phyloP scores from a whole-genome alignment of 495 filamentous ascomycete species.

The Apiosordaria backusii region DNA sequence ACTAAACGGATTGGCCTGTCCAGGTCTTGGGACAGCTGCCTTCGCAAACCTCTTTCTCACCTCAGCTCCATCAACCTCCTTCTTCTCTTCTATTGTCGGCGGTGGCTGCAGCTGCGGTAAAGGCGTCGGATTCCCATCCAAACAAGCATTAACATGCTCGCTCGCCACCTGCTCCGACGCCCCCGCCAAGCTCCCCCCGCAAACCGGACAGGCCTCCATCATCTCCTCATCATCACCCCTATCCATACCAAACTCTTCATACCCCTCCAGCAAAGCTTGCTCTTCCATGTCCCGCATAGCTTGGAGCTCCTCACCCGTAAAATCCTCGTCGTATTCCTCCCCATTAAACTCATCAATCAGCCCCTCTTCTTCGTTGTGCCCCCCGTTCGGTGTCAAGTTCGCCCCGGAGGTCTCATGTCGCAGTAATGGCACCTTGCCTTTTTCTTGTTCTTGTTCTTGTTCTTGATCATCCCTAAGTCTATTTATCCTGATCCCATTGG shows the following conservation, averaged over 20 bases:
- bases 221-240: constrained; percentile 11
- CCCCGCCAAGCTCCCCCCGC: constrained; percentile 57
- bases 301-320: constrained; percentile 59
- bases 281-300: constrained; percentile 62
- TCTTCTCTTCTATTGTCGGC: constrained; percentile 11
- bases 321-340: constrained; percentile 40
- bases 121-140: constrained; percentile 71
- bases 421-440: constrained; percentile 12
- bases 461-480: constrained; percentile 5
- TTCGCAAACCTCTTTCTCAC: constrained; percentile 57
- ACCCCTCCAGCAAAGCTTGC: constrained; percentile 55
- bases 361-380: constrained; percentile 28
- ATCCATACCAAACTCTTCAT: constrained; percentile 35
- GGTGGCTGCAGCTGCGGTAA: constrained; percentile 27
- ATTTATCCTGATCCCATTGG: constrained; percentile 14
- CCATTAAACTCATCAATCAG: constrained; percentile 17
- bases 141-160: constrained; percentile 88
- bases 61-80: constrained; percentile 36
- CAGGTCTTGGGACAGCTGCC: constrained; percentile 68
- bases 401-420: constrained; percentile 24
- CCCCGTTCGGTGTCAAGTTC: background rate
- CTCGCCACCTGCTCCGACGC: constrained; percentile 54
- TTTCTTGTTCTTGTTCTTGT: background rate
- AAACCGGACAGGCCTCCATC: constrained; percentile 67
- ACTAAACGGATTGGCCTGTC: constrained; percentile 69